Evolutionary conservation across 768 basidiomycete genomes (phyloP), one percentile per base, ranked within the genome.

Genomic region (Xerocomus brunneocitrinus): DNA sequence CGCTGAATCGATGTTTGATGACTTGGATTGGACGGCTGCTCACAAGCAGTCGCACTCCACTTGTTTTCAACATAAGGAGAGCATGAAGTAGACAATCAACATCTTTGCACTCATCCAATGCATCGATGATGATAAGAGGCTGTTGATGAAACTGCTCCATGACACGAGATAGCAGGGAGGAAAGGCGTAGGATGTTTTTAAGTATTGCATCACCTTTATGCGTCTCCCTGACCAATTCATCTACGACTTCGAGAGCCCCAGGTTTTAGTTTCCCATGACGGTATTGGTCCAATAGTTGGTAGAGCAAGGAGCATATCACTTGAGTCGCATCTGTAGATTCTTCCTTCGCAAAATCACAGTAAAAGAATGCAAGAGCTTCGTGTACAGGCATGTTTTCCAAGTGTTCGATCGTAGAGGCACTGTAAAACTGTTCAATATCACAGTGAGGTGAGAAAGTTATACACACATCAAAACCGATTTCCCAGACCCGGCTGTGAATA

Each of bases 101-200:
- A 4, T 42, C 53, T 38, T 19, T 25, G 35, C 54, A 55, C 27
- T 55, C 54, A n/a, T 55, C 54, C 5, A 55, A 43, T 13, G 42
- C 54, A 46, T 55, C 54, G 19, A 55, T 50, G 43, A 50, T 22
- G 6, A 55, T 32, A 7, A 50, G n/a, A n/a, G n/a, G 53, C 4
- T 5, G 42, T 3, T 5, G 24, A 22, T 12, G 12, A 38, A 54
- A 41, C 12, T 34, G 40, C 14, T 12, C 19, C 34, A 39, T 38
- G 16, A 38, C 36, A 22, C 53, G 47, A 25, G 47, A 48, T 3
- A 48, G 13, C 3, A 47, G 41, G 16, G 28, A 25, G 35, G 28
- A 42, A 7, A 54, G 32, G 7, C 6, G 24, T 5, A 8, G 3
- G 9, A 44, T 16, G n/a, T 34, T 22, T 22, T 25, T 38, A 24